These are phyloP conservation scores for Pachyrhizus erosus DNA, from an alignment of 306 rosid genomes.

Conservation along the genomic window DNA sequence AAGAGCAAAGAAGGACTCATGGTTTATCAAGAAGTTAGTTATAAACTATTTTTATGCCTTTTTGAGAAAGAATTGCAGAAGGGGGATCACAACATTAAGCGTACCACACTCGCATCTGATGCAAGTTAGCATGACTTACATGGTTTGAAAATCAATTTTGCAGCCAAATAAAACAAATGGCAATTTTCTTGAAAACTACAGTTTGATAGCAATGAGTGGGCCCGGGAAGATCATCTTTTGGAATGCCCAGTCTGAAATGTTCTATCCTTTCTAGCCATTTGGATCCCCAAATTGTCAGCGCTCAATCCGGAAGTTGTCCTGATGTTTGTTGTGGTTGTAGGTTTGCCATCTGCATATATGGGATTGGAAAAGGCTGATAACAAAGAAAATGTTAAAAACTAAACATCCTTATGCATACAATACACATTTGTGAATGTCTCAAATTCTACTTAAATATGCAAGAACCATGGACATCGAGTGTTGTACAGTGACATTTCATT, in stretches of 20 bases:
- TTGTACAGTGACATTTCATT: conserved; percentile 46
- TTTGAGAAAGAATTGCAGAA: conserved; percentile 90
- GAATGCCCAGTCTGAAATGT: conserved; percentile 19
- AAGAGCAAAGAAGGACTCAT: conserved; percentile 91
- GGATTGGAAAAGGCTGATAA: conserved; percentile 31
- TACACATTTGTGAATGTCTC: conserved; percentile 3
- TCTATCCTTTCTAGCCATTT: conserved; percentile 33
- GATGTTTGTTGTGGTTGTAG: conserved; percentile 22
- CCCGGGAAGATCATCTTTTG: conserved; percentile 22
- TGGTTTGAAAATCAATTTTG: conserved; percentile 75
- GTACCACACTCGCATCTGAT: conserved; percentile 93
- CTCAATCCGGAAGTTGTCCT: conserved; percentile 21
- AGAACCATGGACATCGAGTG: conserved; percentile 21
- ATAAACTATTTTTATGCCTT: conserved; percentile 92
- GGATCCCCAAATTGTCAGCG: conserved; percentile 23
- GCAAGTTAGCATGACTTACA: conserved; percentile 98
- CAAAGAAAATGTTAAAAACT: conserved; percentile 16
- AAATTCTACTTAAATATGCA: conserved; percentile 25
- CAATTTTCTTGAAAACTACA: not conserved
- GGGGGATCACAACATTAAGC: conserved; percentile 88
- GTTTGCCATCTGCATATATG: conserved; percentile 26
- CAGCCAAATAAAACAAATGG: conserved; percentile 16
- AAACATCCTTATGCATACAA: not conserved
- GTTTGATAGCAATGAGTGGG: conserved; percentile 15
- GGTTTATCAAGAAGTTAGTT: conserved; percentile 87